phyloP scores from a whole-genome alignment of 176 grass and related monocot species.

The Triticum urartu region DNA sequence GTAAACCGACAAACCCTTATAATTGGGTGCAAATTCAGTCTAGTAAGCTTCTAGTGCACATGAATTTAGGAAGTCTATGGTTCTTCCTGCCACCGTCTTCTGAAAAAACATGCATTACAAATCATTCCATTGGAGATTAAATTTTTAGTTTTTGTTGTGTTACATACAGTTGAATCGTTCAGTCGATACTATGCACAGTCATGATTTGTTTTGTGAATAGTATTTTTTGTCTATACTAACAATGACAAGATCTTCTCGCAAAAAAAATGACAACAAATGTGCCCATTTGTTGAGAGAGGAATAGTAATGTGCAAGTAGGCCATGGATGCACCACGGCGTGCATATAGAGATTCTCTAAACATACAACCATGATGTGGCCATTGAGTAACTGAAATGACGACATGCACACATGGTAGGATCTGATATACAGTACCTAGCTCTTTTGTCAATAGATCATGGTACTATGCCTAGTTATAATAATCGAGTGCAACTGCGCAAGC shows the following conservation, averaged over 20 bases:
- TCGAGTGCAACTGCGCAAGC: background rate
- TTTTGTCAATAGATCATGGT: background rate
- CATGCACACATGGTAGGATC: slow-evolving; percentile 25
- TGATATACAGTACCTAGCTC: background rate
- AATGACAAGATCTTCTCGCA: background rate
- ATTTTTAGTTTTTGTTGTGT: background rate
- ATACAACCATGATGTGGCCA: background rate
- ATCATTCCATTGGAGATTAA: background rate
- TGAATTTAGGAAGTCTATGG: too few species aligned
- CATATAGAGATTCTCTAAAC: background rate
- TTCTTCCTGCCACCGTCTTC: background rate
- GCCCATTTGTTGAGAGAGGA: background rate
- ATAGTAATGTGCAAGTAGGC: too few species aligned
- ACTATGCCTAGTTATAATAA: background rate
- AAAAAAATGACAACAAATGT: background rate
- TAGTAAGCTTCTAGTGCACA: too few species aligned
- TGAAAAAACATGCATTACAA: background rate
- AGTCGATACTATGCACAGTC: background rate
- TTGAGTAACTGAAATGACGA: slow-evolving; percentile 13
- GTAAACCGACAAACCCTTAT: too few species aligned
- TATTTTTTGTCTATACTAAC: background rate
- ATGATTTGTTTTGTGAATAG: background rate
- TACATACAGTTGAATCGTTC: background rate
- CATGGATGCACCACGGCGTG: background rate
- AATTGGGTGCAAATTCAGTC: too few species aligned